A percentile compares a stretch with the other conserved stretches of the same genome.
Conservation (phyloP, 2,329 filamentous ascomycete genomes). For the Diaporthe sp. region DNA sequence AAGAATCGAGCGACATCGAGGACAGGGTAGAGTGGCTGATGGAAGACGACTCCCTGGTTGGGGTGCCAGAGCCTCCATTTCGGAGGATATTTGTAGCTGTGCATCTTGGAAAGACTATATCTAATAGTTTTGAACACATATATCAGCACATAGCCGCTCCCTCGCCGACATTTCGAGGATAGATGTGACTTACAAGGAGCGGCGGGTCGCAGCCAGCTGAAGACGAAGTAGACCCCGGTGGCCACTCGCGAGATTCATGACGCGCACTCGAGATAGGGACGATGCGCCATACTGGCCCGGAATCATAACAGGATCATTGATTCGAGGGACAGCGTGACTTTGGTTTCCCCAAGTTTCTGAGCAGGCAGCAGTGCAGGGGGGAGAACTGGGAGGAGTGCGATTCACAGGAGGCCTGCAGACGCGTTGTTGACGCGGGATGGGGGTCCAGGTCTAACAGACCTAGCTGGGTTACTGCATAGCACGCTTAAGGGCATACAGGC, state of each 20-base stretch:
- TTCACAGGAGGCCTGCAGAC: conserved; percentile 13
- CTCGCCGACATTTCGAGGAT: background rate
- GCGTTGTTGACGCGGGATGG: conserved; percentile 35
- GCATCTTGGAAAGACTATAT: conserved; percentile 41
- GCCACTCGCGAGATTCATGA: conserved; percentile 37
- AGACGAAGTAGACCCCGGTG: conserved; percentile 29
- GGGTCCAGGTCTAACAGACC: background rate
- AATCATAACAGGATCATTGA: conserved; percentile 38
- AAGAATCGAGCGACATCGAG: conserved; percentile 42
- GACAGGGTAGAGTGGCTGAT: conserved; percentile 45
- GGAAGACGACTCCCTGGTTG: conserved; percentile 56
- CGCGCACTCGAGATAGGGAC: conserved; percentile 27
- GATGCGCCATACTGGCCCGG: conserved; percentile 41
- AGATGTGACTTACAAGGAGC: conserved; percentile 37
- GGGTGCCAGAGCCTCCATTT: conserved; percentile 53
- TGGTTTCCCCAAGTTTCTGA: background rate
- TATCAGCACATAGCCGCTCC: background rate
- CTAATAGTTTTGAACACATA: background rate
- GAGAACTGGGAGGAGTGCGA: conserved; percentile 10
- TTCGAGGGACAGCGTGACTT: conserved; percentile 10
- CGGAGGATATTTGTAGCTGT: conserved; percentile 27
- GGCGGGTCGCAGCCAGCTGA: conserved; percentile 33
- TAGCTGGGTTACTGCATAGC: conserved; percentile 19
- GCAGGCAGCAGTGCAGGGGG: conserved; percentile 40
- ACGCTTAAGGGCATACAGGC: conserved; percentile 35